A percentile compares a stretch with the other conserved stretches of the same genome.
Conservation (phyloP, 495 filamentous ascomycete genomes). For the Astrothelium subdiscretum region DNA sequence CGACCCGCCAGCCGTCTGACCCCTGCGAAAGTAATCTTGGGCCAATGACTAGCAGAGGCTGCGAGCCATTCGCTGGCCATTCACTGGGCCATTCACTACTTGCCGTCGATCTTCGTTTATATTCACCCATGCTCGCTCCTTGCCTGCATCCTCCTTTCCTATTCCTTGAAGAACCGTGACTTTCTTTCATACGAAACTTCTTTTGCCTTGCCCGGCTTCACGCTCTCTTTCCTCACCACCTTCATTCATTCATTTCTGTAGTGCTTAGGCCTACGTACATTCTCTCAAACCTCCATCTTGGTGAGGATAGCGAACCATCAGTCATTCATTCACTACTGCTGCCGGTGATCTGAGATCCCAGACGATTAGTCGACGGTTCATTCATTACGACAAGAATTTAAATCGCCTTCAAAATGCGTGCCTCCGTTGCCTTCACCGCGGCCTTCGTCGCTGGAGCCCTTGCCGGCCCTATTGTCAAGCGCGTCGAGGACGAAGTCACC, state of each 20-base stretch:
- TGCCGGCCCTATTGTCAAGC: background rate
- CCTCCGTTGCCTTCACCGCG: background rate
- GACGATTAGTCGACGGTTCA: background rate
- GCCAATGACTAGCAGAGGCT: background rate
- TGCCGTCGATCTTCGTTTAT: slow-evolving; percentile 2
- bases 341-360: slow-evolving; percentile 3
- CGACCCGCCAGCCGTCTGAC: background rate
- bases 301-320: background rate
- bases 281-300: background rate
- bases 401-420: background rate
- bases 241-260: background rate
- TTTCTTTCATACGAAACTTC: background rate
- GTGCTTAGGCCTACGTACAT: slow-evolving; percentile 2
- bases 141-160: background rate
- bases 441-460: background rate
- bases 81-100: background rate
- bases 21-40: background rate
- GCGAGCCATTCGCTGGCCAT: background rate
- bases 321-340: background rate
- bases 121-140: background rate
- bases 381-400: background rate
- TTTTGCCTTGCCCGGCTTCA: background rate
- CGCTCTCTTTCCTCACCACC: background rate
- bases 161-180: background rate
- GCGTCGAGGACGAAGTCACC: background rate